phyloP scores from a whole-genome alignment of 1,139 yeast genomes.

The Candida neerlandica region DNA sequence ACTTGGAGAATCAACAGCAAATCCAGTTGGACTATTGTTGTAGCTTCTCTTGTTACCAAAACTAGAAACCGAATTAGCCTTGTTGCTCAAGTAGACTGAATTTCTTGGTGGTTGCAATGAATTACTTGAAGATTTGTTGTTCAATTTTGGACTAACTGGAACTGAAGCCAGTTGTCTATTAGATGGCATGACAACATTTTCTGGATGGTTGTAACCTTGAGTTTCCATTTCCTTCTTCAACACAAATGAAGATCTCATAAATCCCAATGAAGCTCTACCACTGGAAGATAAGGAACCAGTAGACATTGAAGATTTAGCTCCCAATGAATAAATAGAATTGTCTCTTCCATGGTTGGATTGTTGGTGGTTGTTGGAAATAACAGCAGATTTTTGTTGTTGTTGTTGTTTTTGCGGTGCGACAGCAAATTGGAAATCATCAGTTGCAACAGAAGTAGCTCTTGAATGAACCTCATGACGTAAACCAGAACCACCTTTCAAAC shows the following conservation, averaged over 20 bases:
- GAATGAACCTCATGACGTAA: constrained; percentile 8
- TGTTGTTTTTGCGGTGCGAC: constrained; percentile 3
- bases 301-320: constrained; percentile 16
- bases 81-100: constrained; percentile 6
- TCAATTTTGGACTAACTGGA: constrained; percentile 10
- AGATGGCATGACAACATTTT: constrained; percentile 26
- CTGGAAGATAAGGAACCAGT: constrained; percentile 17
- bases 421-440: constrained; percentile 14
- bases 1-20: constrained; percentile 31
- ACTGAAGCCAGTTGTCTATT: constrained; percentile 7
- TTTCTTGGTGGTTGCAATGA: constrained; percentile 5
- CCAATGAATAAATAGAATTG: constrained; percentile 13
- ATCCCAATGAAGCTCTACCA: constrained; percentile 38
- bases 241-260: constrained; percentile 43
- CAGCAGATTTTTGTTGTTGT: constrained; percentile 4
- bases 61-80: constrained; percentile 9
- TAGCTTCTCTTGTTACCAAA: neutral
- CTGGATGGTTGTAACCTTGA: constrained; percentile 33
- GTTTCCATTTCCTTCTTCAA: constrained; percentile 35
- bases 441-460: constrained; percentile 11
- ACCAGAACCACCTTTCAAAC: constrained; percentile 9
- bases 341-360: constrained; percentile 5
- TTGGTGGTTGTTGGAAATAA: constrained; percentile 5
- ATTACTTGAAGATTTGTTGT: constrained; percentile 3
- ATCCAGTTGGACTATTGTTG: neutral